Conservation (phyloP, 2,329 filamentous ascomycete genomes). For the Ophiosphaerella korrae region DNA sequence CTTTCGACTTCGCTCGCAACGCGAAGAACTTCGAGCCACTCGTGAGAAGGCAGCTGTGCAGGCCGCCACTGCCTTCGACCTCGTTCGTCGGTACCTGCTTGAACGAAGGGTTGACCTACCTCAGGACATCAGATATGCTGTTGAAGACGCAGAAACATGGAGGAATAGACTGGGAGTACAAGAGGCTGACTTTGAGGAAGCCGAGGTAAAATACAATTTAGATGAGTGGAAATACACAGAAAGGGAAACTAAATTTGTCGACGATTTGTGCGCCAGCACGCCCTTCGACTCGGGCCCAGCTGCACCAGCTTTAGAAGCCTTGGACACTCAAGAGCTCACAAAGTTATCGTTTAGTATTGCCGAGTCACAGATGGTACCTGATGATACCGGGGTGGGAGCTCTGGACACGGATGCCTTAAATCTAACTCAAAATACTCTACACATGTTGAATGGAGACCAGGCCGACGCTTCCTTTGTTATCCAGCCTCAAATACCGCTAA, state of each 20-base stretch:
- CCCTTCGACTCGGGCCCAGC: too few relatives aligned
- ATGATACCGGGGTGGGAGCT: too few relatives aligned
- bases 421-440: too few relatives aligned
- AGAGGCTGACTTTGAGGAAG: constrained; percentile 8
- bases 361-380: too few relatives aligned
- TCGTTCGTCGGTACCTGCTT: constrained; percentile 1
- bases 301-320: too few relatives aligned
- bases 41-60: background rate
- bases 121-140: background rate
- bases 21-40: constrained; percentile 1
- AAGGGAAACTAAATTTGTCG: constrained; percentile 6
- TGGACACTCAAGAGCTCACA: too few relatives aligned
- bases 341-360: too few relatives aligned
- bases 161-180: constrained; percentile 4
- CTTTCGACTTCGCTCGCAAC: constrained; percentile 5
- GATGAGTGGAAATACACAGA: constrained; percentile 11
- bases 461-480: too few relatives aligned
- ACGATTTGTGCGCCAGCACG: background rate
- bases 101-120: background rate
- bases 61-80: background rate
- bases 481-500: too few relatives aligned
- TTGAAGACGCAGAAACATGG: background rate
- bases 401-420: too few relatives aligned
- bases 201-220: constrained; percentile 6
- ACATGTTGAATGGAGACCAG: too few relatives aligned